Conservation (phyloP, 306 rosid genomes). For the Malus sylvestris region DNA sequence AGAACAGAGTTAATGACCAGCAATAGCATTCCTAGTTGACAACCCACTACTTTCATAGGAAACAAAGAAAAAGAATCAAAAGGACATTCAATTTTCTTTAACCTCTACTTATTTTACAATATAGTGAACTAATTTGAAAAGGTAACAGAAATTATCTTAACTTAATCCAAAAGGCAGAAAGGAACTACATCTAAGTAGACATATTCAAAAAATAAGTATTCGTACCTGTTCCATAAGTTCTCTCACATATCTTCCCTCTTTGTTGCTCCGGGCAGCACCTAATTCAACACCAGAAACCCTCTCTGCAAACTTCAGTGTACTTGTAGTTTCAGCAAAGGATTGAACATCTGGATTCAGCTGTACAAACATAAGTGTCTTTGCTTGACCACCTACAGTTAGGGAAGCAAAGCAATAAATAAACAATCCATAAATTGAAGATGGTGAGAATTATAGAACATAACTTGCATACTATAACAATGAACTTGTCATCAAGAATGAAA, state of each 20-base stretch:
- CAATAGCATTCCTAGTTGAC: background rate
- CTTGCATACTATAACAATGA: background rate
- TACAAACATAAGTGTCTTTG: constrained; percentile 98
- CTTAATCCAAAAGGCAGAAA: background rate
- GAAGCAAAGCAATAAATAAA: constrained; percentile 14
- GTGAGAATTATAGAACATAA: background rate
- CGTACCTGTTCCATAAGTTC: constrained; percentile 94
- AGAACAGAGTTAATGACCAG: background rate
- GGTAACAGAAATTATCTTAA: background rate
- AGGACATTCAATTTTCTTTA: background rate
- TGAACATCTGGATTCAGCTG: constrained; percentile 92
- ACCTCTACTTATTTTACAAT: background rate
- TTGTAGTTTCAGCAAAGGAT: constrained; percentile 78
- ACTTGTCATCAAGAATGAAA: constrained; percentile 1
- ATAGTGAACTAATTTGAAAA: background rate
- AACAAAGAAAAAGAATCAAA: background rate
- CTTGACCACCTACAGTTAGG: constrained; percentile 78
- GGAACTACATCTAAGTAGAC: background rate
- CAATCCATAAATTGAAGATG: constrained; percentile 1
- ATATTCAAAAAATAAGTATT: constrained; percentile 3
- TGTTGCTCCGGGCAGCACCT: constrained; percentile 96
- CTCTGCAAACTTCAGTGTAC: constrained; percentile 98
- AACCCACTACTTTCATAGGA: background rate
- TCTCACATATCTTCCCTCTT: constrained; percentile 93
- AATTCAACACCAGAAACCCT: constrained; percentile 97